Evolutionary conservation across 2,329 filamentous ascomycete genomes (phyloP).

Genomic region (Rachicladosporium sp.): DNA sequence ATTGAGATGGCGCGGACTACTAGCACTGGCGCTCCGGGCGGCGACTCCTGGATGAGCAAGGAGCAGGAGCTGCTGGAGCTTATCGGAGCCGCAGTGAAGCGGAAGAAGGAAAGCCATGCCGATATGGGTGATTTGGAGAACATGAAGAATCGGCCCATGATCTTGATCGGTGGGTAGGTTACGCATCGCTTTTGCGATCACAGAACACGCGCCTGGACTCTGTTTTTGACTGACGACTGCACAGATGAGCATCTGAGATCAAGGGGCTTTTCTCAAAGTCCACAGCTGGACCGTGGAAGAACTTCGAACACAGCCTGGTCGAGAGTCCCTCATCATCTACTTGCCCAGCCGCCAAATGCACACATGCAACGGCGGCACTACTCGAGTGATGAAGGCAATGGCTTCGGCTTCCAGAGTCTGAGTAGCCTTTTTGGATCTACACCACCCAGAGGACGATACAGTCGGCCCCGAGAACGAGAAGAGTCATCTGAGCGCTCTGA

Average conservation of each 20-base stretch:
- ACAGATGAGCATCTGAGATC: not conserved
- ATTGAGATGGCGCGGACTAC: too few relatives aligned
- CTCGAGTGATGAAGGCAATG: slow-evolving; percentile 7
- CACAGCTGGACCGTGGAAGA: too few relatives aligned
- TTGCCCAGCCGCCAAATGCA: too few relatives aligned
- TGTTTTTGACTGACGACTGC: not conserved
- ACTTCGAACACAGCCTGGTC: too few relatives aligned
- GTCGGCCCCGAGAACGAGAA: slow-evolving; percentile 9
- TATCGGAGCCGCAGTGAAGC: slow-evolving; percentile 82
- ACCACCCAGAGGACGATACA: slow-evolving; percentile 14
- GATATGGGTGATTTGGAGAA: slow-evolving; percentile 84
- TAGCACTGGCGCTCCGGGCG: too few relatives aligned
- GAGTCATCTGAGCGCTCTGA: too few relatives aligned
- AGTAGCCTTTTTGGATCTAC: slow-evolving; percentile 14
- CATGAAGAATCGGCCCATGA: slow-evolving; percentile 98
- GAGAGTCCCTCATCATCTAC: too few relatives aligned
- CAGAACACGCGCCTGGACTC: too few relatives aligned
- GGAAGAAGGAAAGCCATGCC: slow-evolving; percentile 91
- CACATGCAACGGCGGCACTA: not conserved
- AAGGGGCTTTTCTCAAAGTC: too few relatives aligned
- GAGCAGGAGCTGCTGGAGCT: slow-evolving; percentile 59
- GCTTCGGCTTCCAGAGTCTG: slow-evolving; percentile 19
- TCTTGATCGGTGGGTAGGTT: slow-evolving; percentile 96
- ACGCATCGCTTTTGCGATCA: slow-evolving; percentile 3
- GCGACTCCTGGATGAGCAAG: slow-evolving; percentile 45